Conservation (phyloP, 2,329 filamentous ascomycete species). For the Arthrinium puccinioides region DNA sequence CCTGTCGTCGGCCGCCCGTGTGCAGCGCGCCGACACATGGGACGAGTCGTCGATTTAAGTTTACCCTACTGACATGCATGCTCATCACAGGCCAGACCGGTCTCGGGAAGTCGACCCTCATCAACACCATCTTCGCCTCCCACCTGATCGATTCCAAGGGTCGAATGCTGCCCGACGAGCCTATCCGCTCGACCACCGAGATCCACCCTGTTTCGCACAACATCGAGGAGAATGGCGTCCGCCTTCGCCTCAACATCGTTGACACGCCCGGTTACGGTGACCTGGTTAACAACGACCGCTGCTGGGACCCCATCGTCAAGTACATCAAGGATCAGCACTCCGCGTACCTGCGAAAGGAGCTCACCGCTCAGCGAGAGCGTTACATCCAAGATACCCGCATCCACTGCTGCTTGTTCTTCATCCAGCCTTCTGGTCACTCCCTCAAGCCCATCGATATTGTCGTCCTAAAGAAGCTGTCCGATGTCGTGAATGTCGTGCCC, state of each 20-base stretch:
- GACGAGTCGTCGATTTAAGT: not conserved
- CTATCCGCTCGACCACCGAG: slow-evolving; percentile 90
- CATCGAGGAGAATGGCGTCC: slow-evolving; percentile 98
- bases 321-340: slow-evolving; percentile 99
- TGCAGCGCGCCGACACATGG: slow-evolving; percentile 5
- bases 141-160: slow-evolving; percentile 99
- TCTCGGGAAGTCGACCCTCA: slow-evolving; percentile 95
- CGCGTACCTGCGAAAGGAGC: slow-evolving; percentile 97
- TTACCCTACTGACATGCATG: slow-evolving; percentile 23
- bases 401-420: slow-evolving; percentile 99
- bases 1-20: slow-evolving; percentile 1
- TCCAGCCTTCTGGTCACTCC: slow-evolving; percentile 95
- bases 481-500: slow-evolving; percentile 98
- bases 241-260: slow-evolving; percentile 95
- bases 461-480: slow-evolving; percentile 97
- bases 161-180: slow-evolving; percentile 84
- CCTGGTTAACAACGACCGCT: slow-evolving; percentile 99
- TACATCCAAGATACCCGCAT: slow-evolving; percentile 99
- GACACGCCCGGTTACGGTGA: slow-evolving; percentile 98
- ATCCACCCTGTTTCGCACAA: slow-evolving; percentile 97
- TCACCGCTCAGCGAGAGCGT: slow-evolving; percentile 96
- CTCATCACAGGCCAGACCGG: slow-evolving; percentile 77
- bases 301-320: slow-evolving; percentile 99
- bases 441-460: slow-evolving; percentile 99
- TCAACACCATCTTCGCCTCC: slow-evolving; percentile 99